Evolutionary conservation across 2,329 filamentous ascomycete genomes (phyloP).

Genomic region (Diatrype stigma): DNA sequence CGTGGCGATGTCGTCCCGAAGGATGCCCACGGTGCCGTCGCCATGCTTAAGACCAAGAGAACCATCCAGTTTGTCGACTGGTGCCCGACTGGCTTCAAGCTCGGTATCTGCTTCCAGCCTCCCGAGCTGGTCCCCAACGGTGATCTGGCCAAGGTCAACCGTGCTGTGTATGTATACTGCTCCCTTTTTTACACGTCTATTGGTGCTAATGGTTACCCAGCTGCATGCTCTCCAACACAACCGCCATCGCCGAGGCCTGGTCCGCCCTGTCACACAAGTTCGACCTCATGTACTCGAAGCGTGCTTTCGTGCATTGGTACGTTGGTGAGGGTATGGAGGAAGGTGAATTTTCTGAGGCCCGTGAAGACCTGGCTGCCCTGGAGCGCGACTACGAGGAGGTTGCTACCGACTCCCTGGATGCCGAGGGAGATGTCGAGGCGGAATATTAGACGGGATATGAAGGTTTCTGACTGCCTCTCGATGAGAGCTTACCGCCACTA

Average conservation of each 20-base stretch:
- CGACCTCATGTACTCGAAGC: slow-evolving; percentile 99
- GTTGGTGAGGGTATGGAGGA: slow-evolving; percentile 99
- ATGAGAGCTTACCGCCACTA: slow-evolving; percentile 8
- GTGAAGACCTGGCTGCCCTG: slow-evolving; percentile 95
- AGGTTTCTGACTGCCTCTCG: slow-evolving; percentile 12
- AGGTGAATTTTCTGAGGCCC: slow-evolving; percentile 98
- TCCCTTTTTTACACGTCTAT: not conserved
- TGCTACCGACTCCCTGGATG: slow-evolving; percentile 86
- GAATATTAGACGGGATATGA: slow-evolving; percentile 67
- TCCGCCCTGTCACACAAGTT: slow-evolving; percentile 95
- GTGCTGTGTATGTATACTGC: slow-evolving; percentile 74
- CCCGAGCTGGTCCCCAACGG: slow-evolving; percentile 94
- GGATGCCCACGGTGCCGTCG: slow-evolving; percentile 87
- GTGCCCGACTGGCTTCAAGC: slow-evolving; percentile 99
- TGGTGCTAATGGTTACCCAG: slow-evolving; percentile 36
- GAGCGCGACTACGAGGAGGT: slow-evolving; percentile 99
- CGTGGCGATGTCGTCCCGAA: slow-evolving; percentile 97
- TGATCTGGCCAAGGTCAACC: slow-evolving; percentile 95
- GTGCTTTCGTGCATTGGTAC: slow-evolving; percentile 99
- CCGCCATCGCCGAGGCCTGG: slow-evolving; percentile 97
- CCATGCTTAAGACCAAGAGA: slow-evolving; percentile 97
- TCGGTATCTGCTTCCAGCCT: slow-evolving; percentile 99
- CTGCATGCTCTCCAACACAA: slow-evolving; percentile 99
- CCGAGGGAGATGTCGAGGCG: slow-evolving; percentile 77
- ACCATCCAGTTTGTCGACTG: slow-evolving; percentile 99